phyloP scores from a whole-genome alignment of 192 early-diverging fungal genomes.

The Cetraspora pellucida region DNA sequence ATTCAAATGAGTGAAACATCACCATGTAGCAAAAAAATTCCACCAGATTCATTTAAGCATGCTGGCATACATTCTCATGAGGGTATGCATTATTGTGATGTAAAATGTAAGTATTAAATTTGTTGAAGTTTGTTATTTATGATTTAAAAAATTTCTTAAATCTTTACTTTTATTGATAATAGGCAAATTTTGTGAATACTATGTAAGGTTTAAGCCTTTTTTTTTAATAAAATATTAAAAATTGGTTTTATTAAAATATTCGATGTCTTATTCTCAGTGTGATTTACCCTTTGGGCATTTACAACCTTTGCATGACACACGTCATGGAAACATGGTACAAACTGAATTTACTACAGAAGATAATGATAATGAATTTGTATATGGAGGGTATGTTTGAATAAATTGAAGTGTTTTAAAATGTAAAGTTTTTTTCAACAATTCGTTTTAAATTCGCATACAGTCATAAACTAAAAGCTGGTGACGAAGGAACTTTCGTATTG shows the following conservation, averaged over 20 bases:
- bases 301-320: not conserved
- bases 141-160: too few species aligned
- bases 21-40: conserved; percentile 22
- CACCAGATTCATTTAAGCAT: conserved; percentile 19
- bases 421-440: too few species aligned
- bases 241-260: not conserved
- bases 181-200: conserved; percentile 21
- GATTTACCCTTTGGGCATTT: conserved; percentile 5
- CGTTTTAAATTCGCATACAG: too few species aligned
- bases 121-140: too few species aligned
- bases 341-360: conserved; percentile 8
- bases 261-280: conserved; percentile 15
- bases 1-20: not conserved
- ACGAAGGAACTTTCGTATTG: conserved; percentile 15
- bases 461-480: conserved; percentile 9
- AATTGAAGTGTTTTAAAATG: too few species aligned
- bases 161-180: not conserved
- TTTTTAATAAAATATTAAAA: not conserved
- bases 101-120: not conserved
- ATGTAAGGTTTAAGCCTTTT: conserved; percentile 19
- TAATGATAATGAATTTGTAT: conserved; percentile 18
- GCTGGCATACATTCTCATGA: conserved; percentile 11
- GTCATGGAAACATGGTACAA: conserved; percentile 29
- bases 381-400: conserved; percentile 10
- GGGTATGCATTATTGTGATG: conserved; percentile 20